Percentiles rank a stretch among this genome's conserved stretches.
phyloP scores from a whole-genome alignment of 257 asterid species.

The Lantana camara region DNA sequence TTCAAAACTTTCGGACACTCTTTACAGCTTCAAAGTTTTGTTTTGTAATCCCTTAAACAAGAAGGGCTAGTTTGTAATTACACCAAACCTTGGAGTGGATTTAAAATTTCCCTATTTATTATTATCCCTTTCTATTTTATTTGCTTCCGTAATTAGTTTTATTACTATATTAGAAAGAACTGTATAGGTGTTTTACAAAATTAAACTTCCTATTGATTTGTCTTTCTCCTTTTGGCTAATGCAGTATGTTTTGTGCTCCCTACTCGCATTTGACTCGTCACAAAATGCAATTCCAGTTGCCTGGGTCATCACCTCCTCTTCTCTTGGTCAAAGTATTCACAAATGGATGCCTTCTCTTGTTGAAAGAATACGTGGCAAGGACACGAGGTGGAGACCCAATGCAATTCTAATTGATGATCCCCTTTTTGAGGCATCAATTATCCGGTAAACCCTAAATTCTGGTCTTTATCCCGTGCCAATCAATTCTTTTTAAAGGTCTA shows the following conservation, averaged over 20 bases:
- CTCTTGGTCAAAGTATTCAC: slow-evolving; percentile 32
- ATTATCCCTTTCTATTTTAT: not conserved
- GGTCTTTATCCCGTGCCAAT: slow-evolving; percentile 4
- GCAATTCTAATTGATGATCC: slow-evolving; percentile 51
- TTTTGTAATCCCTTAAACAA: too few species aligned
- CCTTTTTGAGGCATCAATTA: slow-evolving; percentile 34
- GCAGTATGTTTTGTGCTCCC: slow-evolving; percentile 44
- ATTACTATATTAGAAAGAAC: slow-evolving; percentile 9
- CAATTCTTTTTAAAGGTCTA: not conserved
- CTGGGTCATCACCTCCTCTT: slow-evolving; percentile 45
- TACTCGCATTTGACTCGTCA: slow-evolving; percentile 48
- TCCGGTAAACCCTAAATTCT: slow-evolving; percentile 31
- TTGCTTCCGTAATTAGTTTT: not conserved
- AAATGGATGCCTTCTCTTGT: slow-evolving; percentile 44
- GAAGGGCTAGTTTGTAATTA: too few species aligned
- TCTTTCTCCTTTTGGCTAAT: slow-evolving; percentile 15
- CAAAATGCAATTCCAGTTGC: slow-evolving; percentile 50
- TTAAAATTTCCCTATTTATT: too few species aligned
- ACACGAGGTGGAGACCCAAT: slow-evolving; percentile 50
- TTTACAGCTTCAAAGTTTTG: too few species aligned
- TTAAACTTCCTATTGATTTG: not conserved
- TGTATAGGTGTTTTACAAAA: slow-evolving; percentile 1
- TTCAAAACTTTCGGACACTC: not conserved
- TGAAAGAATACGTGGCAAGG: slow-evolving; percentile 43
- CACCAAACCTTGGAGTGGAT: too few species aligned